Evolutionary conservation across 2,329 filamentous ascomycete species (phyloP), one percentile per base, ranked within the genome.

Genomic region (Trichoderma koningii): DNA sequence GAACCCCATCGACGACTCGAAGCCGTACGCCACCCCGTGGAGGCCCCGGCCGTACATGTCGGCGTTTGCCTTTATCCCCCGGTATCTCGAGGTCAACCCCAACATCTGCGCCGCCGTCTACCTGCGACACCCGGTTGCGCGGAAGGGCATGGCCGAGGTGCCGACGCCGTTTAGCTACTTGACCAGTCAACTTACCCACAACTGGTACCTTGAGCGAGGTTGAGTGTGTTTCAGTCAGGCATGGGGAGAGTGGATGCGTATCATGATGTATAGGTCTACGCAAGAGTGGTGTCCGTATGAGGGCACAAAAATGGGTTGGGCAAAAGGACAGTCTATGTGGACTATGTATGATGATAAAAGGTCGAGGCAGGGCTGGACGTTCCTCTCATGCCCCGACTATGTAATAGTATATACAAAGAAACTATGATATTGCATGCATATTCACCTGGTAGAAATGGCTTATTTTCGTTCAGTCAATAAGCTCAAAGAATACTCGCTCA

Each of bases 81-180:
- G 91, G 62, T 99, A 98, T 77, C 86, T 99, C 67, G 96, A 99
- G 80, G 95, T 99, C 71, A 97, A 98, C 82, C 95, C 96, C 77
- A 96, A 93, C 74, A 90, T 98, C 72, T 99, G 95, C 78, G 89
- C 93, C 1, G 95, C 95, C 12, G 93, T 99, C 47, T 99, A 99
- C 77, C 80, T 99, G 68, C 86, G 95, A 65, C 94, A 99, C 80
- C 95, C 95, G 0, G 94, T 98, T 50, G 95, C 92, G 28, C 85
- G 93, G 67, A 89, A 89, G 3, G 93, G 93, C 12, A 73, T 86
- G 69, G 88, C 90, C 4, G 95, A 94, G 77, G 89, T 94, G 67
- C 94, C 94, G 1, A 92, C 91, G 26, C 94, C 94, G 19, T 97
- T 93, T 77, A 78, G 81, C 57, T 81, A 85, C 65, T 80, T 86